Conservation (phyloP, 352 stramenopile species). For the Phytophthora palmivora region DNA sequence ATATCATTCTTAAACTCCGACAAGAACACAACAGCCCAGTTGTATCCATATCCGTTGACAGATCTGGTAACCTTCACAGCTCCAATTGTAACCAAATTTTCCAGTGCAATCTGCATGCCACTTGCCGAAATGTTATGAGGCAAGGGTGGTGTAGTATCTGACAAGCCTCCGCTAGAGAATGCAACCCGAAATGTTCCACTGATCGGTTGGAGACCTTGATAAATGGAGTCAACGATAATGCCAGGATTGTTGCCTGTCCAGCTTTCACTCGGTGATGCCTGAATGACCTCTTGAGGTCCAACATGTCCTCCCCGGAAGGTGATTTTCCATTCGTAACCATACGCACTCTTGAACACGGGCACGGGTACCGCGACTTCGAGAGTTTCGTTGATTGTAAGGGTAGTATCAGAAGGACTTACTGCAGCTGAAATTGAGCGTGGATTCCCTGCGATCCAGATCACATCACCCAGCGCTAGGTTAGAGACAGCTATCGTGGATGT, state of each 20-base stretch:
- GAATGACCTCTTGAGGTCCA: constrained; percentile 88
- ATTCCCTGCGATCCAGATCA: constrained; percentile 67
- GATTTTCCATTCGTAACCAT: constrained; percentile 78
- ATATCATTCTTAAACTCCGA: constrained; percentile 84
- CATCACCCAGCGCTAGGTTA: constrained; percentile 34
- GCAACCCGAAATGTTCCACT: constrained; percentile 91
- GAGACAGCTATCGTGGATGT: constrained; percentile 28
- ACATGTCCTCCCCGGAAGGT: constrained; percentile 83
- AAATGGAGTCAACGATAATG: constrained; percentile 79
- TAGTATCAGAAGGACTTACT: constrained; percentile 1
- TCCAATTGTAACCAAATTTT: constrained; percentile 89
- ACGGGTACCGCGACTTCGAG: constrained; percentile 42
- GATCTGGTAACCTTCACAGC: constrained; percentile 89
- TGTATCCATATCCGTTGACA: constrained; percentile 95
- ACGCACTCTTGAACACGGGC: constrained; percentile 73
- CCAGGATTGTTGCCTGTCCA: constrained; percentile 95
- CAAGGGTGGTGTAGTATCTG: constrained; percentile 89
- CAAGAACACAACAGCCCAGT: constrained; percentile 96
- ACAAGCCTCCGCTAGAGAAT: constrained; percentile 68
- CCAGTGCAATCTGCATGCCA: constrained; percentile 86
- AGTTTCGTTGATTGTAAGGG: constrained; percentile 25
- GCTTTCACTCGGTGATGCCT: constrained; percentile 86
- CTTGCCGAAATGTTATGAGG: constrained; percentile 87
- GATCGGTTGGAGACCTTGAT: constrained; percentile 91
- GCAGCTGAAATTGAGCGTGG: constrained; percentile 38